Base-by-base conservation (phyloP, 1,284 basidiomycete genomes). In the Stygiomarasmius scandens region DNA sequence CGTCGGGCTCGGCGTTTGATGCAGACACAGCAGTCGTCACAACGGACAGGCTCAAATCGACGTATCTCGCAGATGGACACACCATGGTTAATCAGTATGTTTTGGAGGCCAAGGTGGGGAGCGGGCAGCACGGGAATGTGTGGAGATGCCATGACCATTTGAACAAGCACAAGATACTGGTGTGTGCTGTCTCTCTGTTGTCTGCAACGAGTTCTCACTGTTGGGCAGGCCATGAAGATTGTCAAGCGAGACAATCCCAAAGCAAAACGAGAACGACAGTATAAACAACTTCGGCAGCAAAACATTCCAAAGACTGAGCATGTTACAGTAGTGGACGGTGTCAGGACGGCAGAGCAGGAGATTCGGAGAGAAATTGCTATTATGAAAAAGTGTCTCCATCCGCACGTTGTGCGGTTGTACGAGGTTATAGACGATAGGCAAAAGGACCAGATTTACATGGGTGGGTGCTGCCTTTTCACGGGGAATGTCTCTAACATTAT, bases 361-460 rank as follows among this genome's bases (percentile, higher is more conserved):
- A 91, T 95, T 64, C 81, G 85, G 66, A 87, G 87, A 67, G 95
- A 99, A 75, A 98, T 99, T 61, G 96, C 96, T 4, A 96, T 99
- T 71, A 95, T 99, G 91, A 98, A 98, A 77, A 96, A 97, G 69
- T 89, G 93, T 68, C 80, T 88, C 59, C 96, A 99, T 71, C 88
- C 90, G 0, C 91, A 99, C 69, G 89, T 99, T 58, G 96, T 99
- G 4, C 83, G 89, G 61, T 82, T 99, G 60, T 87, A 90, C 67
- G 95, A 98, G 72, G 95, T 98, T 68, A 97, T 99, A 65, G 96
- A 99, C 72, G 96, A 98, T 74, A 86, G 89, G 23, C 83, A 92
- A 61, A 87, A 86, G 60, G 92, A 93, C 70, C 93, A 93, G 76
- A 92, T 98, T 44, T 97, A 94, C 73, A 93, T 99, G 87, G 87